These are phyloP conservation scores for Saccharomycopsis capsularis DNA, from an alignment of 805 yeast species.

Conservation along the genomic window DNA sequence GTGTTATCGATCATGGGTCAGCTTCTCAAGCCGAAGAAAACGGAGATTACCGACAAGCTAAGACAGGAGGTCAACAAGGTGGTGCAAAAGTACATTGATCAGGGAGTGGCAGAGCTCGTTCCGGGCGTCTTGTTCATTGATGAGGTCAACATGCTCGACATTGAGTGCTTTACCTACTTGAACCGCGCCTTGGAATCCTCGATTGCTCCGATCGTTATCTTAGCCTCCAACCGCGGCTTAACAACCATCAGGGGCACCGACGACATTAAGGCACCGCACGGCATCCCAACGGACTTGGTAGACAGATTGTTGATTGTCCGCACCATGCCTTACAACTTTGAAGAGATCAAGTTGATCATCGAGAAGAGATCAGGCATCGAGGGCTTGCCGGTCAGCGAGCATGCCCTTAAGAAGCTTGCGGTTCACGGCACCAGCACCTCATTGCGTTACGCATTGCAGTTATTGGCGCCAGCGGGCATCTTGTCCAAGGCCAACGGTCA, in stretches of 20 bases:
- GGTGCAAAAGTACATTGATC: slow-evolving; percentile 92
- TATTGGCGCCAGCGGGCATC: slow-evolving; percentile 84
- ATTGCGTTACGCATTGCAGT: slow-evolving; percentile 85
- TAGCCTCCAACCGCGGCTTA: slow-evolving; percentile 94
- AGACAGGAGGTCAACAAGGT: slow-evolving; percentile 92
- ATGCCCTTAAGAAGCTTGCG: slow-evolving; percentile 72
- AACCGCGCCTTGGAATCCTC: slow-evolving; percentile 89
- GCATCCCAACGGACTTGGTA: slow-evolving; percentile 89
- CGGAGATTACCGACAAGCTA: slow-evolving; percentile 94
- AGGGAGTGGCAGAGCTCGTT: slow-evolving; percentile 94
- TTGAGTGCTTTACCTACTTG: slow-evolving; percentile 91
- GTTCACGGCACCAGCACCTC: slow-evolving; percentile 69
- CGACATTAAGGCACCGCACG: slow-evolving; percentile 76
- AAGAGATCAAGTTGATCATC: slow-evolving; percentile 76
- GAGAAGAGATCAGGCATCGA: slow-evolving; percentile 79
- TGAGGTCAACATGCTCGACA: slow-evolving; percentile 97
- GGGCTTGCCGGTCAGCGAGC: slow-evolving; percentile 52
- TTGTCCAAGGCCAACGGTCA: slow-evolving; percentile 71
- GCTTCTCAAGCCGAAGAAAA: slow-evolving; percentile 88
- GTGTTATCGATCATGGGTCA: slow-evolving; percentile 96
- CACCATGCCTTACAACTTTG: slow-evolving; percentile 80
- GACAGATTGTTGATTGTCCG: slow-evolving; percentile 89
- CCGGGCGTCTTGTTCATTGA: slow-evolving; percentile 98
- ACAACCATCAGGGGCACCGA: slow-evolving; percentile 87
- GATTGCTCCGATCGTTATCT: slow-evolving; percentile 89